Evolutionary conservation across 1,139 yeast species (phyloP), one percentile per base, ranked within the genome.

Genomic region (Neolecta irregularis): DNA sequence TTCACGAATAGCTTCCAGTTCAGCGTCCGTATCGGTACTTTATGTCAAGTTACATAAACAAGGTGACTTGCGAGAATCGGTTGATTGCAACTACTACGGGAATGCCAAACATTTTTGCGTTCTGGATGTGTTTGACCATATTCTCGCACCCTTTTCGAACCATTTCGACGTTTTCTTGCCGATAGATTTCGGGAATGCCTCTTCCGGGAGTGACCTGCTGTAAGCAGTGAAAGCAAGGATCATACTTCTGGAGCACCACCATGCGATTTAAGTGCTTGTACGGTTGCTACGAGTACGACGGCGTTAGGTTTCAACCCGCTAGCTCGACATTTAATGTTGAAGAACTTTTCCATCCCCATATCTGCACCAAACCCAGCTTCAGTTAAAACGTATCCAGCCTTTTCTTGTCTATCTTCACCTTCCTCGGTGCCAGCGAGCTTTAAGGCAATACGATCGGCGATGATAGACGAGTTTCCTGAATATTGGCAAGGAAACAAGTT

Each of bases 301-400:
- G 76, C 81, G 55, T 88, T 94, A 26, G 98, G 98, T 16, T 67
- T 67, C 45, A 85, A 68, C 2, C 95, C 96, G 6, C 93, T 76
- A 21, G 92, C 71, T 56, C 98, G 74, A 62, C 95, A 83, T 64
- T 88, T 88, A 62, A 88, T 88, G 65, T 88, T 85, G 60, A 85
- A 71, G 64, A 88, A 88, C 57, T 96, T 71, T 63, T 88, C 98
- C 55, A 96, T 96, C 55, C 98, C 98, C 95, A 88, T 88, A 38
- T 96, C 88, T 67, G 88, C 85, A 59, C 88, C 98, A 64, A 88
- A 88, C 43, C 96, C 98, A 24, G 96, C 96, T 59, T 85, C 96
- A 35, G 96, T 85, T 40, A 85, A 85, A 42, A 85, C 96, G 54
- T 74, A 85, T 47, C 96, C 96, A 48, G 76, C 72, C 54, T 75